These are phyloP conservation scores for Prosopis cineraria DNA, from an alignment of 306 rosid species.

Conservation along the genomic window DNA sequence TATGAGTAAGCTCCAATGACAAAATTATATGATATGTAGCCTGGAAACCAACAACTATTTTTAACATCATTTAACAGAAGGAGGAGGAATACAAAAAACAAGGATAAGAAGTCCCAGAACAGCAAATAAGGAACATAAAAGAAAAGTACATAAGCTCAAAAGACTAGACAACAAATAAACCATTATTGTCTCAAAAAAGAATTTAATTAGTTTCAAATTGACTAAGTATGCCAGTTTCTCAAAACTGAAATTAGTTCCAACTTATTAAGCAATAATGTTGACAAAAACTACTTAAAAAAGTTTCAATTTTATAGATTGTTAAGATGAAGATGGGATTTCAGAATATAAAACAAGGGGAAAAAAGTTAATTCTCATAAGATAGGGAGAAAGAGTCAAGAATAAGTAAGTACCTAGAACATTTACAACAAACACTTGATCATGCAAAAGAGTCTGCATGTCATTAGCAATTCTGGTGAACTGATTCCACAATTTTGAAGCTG, in stretches of 20 bases:
- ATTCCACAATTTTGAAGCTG: constrained; percentile 47
- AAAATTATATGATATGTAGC: constrained; percentile 81
- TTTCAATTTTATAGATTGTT: constrained; percentile 12
- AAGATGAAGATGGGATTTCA: not conserved
- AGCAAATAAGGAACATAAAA: not conserved
- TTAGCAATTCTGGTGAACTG: constrained; percentile 58
- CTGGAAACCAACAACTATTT: constrained; percentile 49
- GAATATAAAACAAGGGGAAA: constrained; percentile 21
- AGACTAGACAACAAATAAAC: constrained; percentile 11
- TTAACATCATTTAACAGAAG: not conserved
- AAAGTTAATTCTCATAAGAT: constrained; percentile 7
- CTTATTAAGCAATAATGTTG: not conserved
- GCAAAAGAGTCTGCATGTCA: constrained; percentile 76
- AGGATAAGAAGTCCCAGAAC: not conserved
- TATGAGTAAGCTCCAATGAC: constrained; percentile 94
- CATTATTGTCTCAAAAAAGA: constrained; percentile 19
- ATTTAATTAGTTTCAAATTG: constrained; percentile 21
- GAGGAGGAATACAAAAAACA: not conserved
- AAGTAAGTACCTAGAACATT: constrained; percentile 84
- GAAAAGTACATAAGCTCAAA: not conserved
- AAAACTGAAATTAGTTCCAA: constrained; percentile 15
- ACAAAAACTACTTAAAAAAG: constrained; percentile 5
- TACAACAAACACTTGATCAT: constrained; percentile 71
- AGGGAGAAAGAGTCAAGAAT: constrained; percentile 22
- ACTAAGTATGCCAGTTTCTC: constrained; percentile 14